Conservation (phyloP, 441 rosid genomes). For the Adansonia grandidieri region DNA sequence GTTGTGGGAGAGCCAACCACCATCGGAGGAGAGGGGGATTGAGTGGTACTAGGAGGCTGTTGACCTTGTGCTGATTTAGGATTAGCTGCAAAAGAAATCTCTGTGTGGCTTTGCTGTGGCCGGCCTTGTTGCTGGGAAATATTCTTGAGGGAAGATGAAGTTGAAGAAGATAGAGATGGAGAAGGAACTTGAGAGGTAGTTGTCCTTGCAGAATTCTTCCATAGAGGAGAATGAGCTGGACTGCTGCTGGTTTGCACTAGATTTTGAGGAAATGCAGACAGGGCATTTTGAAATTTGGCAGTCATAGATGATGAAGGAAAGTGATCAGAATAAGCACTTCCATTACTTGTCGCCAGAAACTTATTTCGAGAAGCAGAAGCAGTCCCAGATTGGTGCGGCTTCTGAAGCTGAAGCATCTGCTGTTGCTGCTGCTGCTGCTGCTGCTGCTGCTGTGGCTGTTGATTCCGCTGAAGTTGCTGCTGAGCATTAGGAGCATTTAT, state of each 20-base stretch:
- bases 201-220: slow-evolving; percentile 81
- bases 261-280: slow-evolving; percentile 68
- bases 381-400: slow-evolving; percentile 48
- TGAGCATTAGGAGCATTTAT: slow-evolving; percentile 44
- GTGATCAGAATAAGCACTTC: slow-evolving; percentile 73
- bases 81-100: slow-evolving; percentile 82
- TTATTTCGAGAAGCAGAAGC: slow-evolving; percentile 70
- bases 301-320: slow-evolving; percentile 53
- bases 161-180: slow-evolving; percentile 53
- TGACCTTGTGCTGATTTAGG: slow-evolving; percentile 70
- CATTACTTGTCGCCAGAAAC: slow-evolving; percentile 61
- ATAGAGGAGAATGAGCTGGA: slow-evolving; percentile 76
- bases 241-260: slow-evolving; percentile 67
- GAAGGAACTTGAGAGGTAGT: slow-evolving; percentile 61
- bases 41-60: slow-evolving; percentile 53
- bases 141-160: slow-evolving; percentile 62
- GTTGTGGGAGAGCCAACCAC: slow-evolving; percentile 83
- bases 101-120: slow-evolving; percentile 64
- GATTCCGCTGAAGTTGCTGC: slow-evolving; percentile 60
- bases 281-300: slow-evolving; percentile 59
- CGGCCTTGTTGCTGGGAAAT: slow-evolving; percentile 73
- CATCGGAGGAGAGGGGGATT: slow-evolving; percentile 66
- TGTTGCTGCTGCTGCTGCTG: slow-evolving; percentile 57
- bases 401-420: slow-evolving; percentile 51
- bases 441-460: slow-evolving; percentile 51